Base-by-base conservation (phyloP, 805 yeast genomes). In the Ogataea populi-albae region DNA sequence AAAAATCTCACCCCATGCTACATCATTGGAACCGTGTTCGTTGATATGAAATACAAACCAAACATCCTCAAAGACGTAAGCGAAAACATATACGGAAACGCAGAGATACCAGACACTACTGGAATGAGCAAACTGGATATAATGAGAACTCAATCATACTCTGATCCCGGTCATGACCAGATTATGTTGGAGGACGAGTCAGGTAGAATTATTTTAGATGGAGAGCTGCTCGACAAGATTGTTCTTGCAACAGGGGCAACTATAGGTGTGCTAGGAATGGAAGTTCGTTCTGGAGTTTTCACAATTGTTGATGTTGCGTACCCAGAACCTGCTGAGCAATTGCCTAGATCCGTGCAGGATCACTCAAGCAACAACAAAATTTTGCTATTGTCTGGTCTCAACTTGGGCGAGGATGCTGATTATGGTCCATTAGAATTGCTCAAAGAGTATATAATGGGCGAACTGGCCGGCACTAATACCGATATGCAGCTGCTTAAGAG, bases 121-220 rank as follows among this genome's bases (percentile, higher is more conserved):
- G 29, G 35, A 9, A 17, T 32, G 22, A 40, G 42, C 32, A 42
- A 49, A 16, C 37, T 57, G 12, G 56, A 58, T 22, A 43, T 53
- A 30, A 38, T 57, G 36, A 53, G 68, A 55, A 38, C 59, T 34
- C 50, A 64, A 5, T 58, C 77, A 19, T 82, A 81, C 41, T 63
- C 70, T 6, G 82, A 77, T 46, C 73, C 77, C 0, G 70, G 64
- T 20, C 57, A 74, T 11, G 86, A 81, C 52, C 74, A 70, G 45
- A 53, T 85, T 18, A 77, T 80, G 81, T 57, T 93, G 23, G 98
- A 93, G 58, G 98, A 93, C 61, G 96, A 88, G 52, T 79, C 88
- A 37, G 98, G 98, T 3, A 68, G 98, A 33, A 81, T 95, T 5
- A 57, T 77, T 21, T 62, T 93, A 16, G 79, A 75, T 32, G 76